Base-by-base conservation (phyloP, 2,329 filamentous ascomycete species). In the Knufia petricola region DNA sequence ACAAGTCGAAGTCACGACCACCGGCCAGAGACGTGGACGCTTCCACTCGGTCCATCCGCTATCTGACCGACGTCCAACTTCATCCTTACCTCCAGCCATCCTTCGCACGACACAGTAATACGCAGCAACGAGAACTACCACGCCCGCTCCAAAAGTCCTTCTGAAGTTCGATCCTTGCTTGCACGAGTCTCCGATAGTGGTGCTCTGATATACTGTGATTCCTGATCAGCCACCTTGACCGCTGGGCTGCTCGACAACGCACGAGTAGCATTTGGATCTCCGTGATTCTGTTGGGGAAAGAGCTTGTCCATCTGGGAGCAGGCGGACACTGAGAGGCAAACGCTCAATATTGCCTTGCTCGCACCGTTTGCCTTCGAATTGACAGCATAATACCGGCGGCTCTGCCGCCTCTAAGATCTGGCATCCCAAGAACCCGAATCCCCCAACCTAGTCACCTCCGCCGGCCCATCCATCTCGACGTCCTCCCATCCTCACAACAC, bases 321-420 rank as follows among this genome's bases (percentile, higher is more conserved):
- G 19, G n/a, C 23, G 30, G 10, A 42, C 2, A n/a, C 10, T 4
- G 15, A 32, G 26, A 7, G 39, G 21, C 21, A 23, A 42, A 26
- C 34, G 49, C 44, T 43, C 45, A 38, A 20, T 21, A 20, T 15
- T 26, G 44, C 44, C 32, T 47, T 37, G 44, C 34, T 42, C 21
- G 13, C 10, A 24, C 13, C 34, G 32, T n/a, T 39, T 21, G 34
- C 19, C 44, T 28, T 47, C 34, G 4, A 30, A 38, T 47, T 47
- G 26, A 44, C 30, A 44, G 15, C 39, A 51, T 52, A 52, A 55
- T 45, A 50, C 36, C 23, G 56, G 61, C 59, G 71, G 66, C 67
- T 63, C 53, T 69, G 69, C 75, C 72, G 69, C 70, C 69, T 67
- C 67, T 70, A 79, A 80, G 82, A 80, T 76, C 82, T 86, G 83